Conservation (phyloP, 345 rosid genomes). For the Heritiera littoralis region DNA sequence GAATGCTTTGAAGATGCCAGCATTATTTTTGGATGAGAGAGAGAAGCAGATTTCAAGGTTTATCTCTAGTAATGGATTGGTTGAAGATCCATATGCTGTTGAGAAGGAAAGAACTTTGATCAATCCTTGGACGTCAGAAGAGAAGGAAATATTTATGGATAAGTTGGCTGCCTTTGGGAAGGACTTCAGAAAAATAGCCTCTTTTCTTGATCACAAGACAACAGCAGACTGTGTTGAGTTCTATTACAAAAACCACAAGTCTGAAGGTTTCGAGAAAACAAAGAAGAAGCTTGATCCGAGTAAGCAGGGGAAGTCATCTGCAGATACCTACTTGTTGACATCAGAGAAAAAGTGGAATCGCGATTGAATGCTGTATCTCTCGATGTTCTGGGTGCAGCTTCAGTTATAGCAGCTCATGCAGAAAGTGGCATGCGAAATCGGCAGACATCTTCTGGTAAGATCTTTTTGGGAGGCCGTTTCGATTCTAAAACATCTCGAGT, state of each 20-base stretch:
- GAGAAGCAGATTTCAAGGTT: conserved; percentile 68
- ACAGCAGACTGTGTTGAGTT: conserved; percentile 96
- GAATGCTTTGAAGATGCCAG: conserved; percentile 81
- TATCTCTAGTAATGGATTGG: conserved; percentile 70
- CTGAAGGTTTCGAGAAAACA: conserved; percentile 80
- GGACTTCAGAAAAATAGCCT: conserved; percentile 81
- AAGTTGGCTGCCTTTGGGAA: conserved; percentile 78
- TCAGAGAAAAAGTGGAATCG: conserved; percentile 72
- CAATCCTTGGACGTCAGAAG: conserved; percentile 88
- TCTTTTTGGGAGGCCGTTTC: conserved; percentile 41
- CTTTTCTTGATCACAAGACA: conserved; percentile 82
- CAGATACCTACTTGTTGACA: conserved; percentile 61
- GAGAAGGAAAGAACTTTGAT: conserved; percentile 88
- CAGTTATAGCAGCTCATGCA: conserved; percentile 71
- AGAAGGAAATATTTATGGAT: conserved; percentile 70
- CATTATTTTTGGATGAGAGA: conserved; percentile 74
- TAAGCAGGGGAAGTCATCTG: conserved; percentile 58
- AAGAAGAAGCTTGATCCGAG: conserved; percentile 63
- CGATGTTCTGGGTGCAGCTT: conserved; percentile 74
- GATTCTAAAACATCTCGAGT: conserved; percentile 45
- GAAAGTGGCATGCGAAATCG: conserved; percentile 43
- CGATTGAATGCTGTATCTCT: conserved; percentile 68
- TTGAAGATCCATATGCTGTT: conserved; percentile 86
- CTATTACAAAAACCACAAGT: conserved; percentile 96
- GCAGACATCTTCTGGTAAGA: conserved; percentile 44